These are phyloP conservation scores for Erythrophleum ivorense DNA, from an alignment of 331 rosid species.

Conservation along the genomic window DNA sequence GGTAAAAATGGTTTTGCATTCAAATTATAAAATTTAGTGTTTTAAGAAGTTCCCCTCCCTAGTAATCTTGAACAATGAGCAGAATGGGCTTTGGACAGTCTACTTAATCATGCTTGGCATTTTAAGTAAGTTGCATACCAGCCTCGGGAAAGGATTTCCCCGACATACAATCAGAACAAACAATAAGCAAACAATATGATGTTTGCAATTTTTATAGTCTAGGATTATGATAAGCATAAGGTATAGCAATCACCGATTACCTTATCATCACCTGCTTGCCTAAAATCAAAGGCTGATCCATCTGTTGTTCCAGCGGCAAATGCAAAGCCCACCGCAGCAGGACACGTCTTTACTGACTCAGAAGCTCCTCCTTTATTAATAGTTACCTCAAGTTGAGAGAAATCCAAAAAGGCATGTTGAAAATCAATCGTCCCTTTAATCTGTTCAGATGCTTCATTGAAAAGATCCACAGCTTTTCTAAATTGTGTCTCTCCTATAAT, in stretches of 20 bases:
- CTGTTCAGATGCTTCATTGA: conserved; percentile 65
- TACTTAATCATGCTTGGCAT: conserved; percentile 68
- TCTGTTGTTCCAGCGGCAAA: conserved; percentile 97
- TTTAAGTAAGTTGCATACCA: conserved; percentile 72
- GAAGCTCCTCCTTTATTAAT: conserved; percentile 56
- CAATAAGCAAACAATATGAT: conserved; percentile 35
- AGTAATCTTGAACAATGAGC: conserved; percentile 35
- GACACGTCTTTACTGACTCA: conserved; percentile 76
- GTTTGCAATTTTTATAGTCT: not conserved
- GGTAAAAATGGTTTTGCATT: too few species aligned
- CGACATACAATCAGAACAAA: conserved; percentile 44
- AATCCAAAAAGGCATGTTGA: conserved; percentile 81
- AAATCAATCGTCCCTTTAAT: conserved; percentile 72
- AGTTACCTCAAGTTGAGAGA: conserved; percentile 73
- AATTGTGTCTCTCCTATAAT: conserved; percentile 87
- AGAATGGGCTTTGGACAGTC: conserved; percentile 91
- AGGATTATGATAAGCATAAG: conserved; percentile 19
- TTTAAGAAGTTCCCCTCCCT: too few species aligned
- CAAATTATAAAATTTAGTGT: too few species aligned
- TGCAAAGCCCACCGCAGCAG: conserved; percentile 95
- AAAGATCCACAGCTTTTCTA: conserved; percentile 80
- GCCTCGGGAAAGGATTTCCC: conserved; percentile 88
- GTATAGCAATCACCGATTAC: conserved; percentile 46
- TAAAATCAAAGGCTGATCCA: conserved; percentile 93
- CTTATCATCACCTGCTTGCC: conserved; percentile 80